These are phyloP conservation scores for Rhizopogon roseolus DNA, from an alignment of 768 basidiomycete species.

Conservation along the genomic window DNA sequence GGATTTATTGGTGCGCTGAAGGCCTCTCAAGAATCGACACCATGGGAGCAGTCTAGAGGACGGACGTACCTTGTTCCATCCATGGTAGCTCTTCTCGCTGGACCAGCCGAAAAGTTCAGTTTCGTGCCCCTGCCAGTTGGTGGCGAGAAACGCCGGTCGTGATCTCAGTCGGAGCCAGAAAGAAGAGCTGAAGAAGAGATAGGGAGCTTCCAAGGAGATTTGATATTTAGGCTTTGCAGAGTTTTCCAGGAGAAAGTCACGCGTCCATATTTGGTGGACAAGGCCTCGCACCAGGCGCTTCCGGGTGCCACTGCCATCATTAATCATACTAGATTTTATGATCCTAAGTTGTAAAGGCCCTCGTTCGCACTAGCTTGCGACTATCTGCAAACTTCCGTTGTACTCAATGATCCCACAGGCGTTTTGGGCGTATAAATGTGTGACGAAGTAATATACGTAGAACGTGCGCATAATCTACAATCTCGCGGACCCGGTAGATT, in stretches of 20 bases:
- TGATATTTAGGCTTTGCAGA: background rate
- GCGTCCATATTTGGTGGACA: background rate
- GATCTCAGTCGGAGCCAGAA: slow-evolving; percentile 15
- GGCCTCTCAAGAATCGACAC: background rate
- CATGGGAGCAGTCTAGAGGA: background rate
- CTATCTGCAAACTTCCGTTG: too few relatives aligned
- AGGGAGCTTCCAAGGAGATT: background rate
- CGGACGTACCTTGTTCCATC: slow-evolving; percentile 61
- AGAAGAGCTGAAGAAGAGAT: slow-evolving; percentile 6
- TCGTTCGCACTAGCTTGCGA: too few relatives aligned
- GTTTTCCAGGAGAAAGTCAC: background rate
- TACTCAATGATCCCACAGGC: too few relatives aligned
- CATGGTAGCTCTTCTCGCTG: slow-evolving; percentile 62
- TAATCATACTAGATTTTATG: too few relatives aligned
- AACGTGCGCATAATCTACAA: too few relatives aligned
- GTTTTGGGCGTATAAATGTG: too few relatives aligned
- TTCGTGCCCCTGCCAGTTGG: slow-evolving; percentile 64
- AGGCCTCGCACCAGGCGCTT: too few relatives aligned
- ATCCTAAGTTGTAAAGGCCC: too few relatives aligned
- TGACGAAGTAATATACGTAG: too few relatives aligned
- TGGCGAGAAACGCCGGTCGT: slow-evolving; percentile 9
- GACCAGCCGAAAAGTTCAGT: slow-evolving; percentile 65
- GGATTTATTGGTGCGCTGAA: slow-evolving; percentile 50
- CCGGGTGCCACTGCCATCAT: too few relatives aligned
- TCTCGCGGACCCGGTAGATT: too few relatives aligned